Base-by-base conservation (phyloP, 176 grass and related monocot genomes). In the Poa annua region DNA sequence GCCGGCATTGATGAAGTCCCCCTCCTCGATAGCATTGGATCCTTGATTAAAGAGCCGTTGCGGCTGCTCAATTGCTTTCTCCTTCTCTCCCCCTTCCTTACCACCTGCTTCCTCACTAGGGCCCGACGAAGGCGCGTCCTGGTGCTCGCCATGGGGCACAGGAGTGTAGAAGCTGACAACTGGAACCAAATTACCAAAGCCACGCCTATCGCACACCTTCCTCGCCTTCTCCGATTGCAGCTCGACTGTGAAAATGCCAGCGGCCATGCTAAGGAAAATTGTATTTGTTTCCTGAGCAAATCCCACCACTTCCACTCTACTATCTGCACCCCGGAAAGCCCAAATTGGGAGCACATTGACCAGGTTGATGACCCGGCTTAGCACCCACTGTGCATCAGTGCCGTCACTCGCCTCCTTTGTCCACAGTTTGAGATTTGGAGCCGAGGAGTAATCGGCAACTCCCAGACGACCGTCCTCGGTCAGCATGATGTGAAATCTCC, bases 11-110 rank as follows among this genome's bases (percentile, higher is more conserved):
- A 78, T 75, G 22, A 86, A 91, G 68, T 94, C 87, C 29, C 85
- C 88, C 0, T 91, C 92, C 88, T 94, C 82, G 74, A 91, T 94
- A 21, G 95, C 88, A 71, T 88, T 92, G 48, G 90, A 94, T 8
- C 95, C 88, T 62, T 55, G 32, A 45, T 89, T 79, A 60, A 91
- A 93, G 17, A 91, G 48, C 66, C 86, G 88, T 34, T 92, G 88
- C 47, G 90, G 90, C 69, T n/a, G 60, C n/a, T 83, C 79, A 87
- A 97, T 88, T 84, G 84, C 87, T 83, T 77, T 39, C 10, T 85
- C 24, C 5, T 0, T 6, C 57, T 38, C 86, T 12, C 3, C 48
- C n/a, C 17, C 62, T 0, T 0, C 11, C 59, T 29, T 41, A 1
- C 4, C 11, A 1, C 17, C 17, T 25, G 35, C 25, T 4, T 32